Percentiles rank a stretch among this genome's conserved stretches.
phyloP scores from a whole-genome alignment of 2,329 filamentous ascomycete genomes.

The Sporothrix pallida region DNA sequence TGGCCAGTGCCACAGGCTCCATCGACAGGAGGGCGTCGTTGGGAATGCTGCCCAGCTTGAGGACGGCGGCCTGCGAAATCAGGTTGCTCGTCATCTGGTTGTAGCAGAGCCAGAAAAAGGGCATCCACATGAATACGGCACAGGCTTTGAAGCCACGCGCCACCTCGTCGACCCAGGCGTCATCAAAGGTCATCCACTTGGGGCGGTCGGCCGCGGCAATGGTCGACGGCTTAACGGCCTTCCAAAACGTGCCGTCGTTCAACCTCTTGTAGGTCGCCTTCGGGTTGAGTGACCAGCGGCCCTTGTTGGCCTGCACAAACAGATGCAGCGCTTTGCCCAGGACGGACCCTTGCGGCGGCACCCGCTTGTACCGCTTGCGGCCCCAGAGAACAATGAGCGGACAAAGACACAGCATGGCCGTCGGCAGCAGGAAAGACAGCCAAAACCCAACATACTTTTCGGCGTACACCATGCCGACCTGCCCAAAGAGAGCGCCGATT shows the following conservation, averaged over 20 bases:
- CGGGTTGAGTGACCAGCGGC: constrained; percentile 35
- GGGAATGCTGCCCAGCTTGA: constrained; percentile 72
- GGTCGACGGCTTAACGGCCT: constrained; percentile 36
- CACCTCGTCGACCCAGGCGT: constrained; percentile 82
- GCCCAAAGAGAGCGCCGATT: constrained; percentile 60
- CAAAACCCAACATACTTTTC: constrained; percentile 70
- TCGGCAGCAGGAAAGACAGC: constrained; percentile 64
- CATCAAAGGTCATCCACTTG: constrained; percentile 67
- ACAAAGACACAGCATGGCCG: constrained; percentile 61
- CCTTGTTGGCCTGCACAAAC: constrained; percentile 38
- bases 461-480: constrained; percentile 65
- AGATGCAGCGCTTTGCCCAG: constrained; percentile 62
- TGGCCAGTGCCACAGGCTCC: constrained; percentile 75
- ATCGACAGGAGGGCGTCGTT: constrained; percentile 80
- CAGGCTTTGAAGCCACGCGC: constrained; percentile 72
- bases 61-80: constrained; percentile 67
- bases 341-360: constrained; percentile 64
- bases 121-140: constrained; percentile 73
- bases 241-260: constrained; percentile 38
- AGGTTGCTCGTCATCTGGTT: constrained; percentile 67
- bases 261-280: constrained; percentile 31
- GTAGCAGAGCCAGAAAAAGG: constrained; percentile 65
- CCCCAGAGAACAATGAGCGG: constrained; percentile 60
- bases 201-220: constrained; percentile 33
- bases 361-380: constrained; percentile 57